These are phyloP conservation scores for Biscogniauxia mediterranea DNA, from an alignment of 2,329 filamentous ascomycete genomes.

Conservation along the genomic window DNA sequence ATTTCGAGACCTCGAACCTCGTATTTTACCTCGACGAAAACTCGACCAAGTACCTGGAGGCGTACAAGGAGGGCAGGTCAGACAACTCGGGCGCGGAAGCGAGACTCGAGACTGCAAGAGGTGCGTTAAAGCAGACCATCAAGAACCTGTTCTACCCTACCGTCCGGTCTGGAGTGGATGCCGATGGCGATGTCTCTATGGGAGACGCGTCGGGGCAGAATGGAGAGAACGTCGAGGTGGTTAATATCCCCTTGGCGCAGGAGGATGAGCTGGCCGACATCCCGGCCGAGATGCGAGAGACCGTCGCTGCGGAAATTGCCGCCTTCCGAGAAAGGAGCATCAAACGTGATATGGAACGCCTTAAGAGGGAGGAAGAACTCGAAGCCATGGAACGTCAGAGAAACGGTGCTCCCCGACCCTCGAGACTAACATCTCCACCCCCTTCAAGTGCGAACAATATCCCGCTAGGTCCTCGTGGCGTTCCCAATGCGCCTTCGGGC, in stretches of 20 bases:
- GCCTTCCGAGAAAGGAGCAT: slow-evolving; percentile 92
- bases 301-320: slow-evolving; percentile 89
- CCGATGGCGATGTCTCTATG: slow-evolving; percentile 69
- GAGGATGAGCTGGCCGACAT: slow-evolving; percentile 97
- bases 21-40: slow-evolving; percentile 77
- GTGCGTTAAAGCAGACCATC: slow-evolving; percentile 66
- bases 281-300: slow-evolving; percentile 92
- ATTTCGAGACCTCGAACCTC: slow-evolving; percentile 68
- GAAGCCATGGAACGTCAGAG: slow-evolving; percentile 80
- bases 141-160: slow-evolving; percentile 70
- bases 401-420: slow-evolving; percentile 62
- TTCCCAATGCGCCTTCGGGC: slow-evolving; percentile 72
- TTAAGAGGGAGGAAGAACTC: slow-evolving; percentile 86
- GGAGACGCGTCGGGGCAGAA: slow-evolving; percentile 53
- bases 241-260: slow-evolving; percentile 81
- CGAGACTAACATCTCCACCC: slow-evolving; percentile 70
- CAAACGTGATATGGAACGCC: slow-evolving; percentile 80
- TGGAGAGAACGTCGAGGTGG: slow-evolving; percentile 73
- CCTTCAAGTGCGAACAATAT: slow-evolving; percentile 66
- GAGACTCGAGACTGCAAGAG: slow-evolving; percentile 67
- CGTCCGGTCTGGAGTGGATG: slow-evolving; percentile 51
- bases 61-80: slow-evolving; percentile 66
- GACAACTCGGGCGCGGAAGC: slow-evolving; percentile 65
- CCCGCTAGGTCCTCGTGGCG: slow-evolving; percentile 69
- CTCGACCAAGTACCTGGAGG: slow-evolving; percentile 80